Conservation (phyloP, 208 protist species). For the Crithidia bombi region DNA sequence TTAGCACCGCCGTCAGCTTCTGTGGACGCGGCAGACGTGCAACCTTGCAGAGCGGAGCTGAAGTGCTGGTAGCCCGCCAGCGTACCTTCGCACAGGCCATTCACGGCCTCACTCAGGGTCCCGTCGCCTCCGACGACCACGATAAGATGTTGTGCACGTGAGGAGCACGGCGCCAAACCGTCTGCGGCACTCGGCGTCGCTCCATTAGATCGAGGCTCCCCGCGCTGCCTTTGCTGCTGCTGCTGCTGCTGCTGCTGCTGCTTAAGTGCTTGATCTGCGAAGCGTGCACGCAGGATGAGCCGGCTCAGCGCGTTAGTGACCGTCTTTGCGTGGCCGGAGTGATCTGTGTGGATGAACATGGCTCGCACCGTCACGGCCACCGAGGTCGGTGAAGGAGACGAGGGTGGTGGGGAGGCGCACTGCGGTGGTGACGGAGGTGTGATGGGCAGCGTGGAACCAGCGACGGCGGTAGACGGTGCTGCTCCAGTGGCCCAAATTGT, state of each 20-base stretch:
- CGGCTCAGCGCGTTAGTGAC: conserved; percentile 26
- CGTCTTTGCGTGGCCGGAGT: conserved; percentile 17
- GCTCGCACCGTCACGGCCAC: not conserved
- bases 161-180: not conserved
- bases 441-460: conserved; percentile 9
- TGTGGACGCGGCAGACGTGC: not conserved
- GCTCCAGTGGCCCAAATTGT: conserved; percentile 10
- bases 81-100: conserved; percentile 70
- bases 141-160: conserved; percentile 45
- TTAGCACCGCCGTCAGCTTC: not conserved
- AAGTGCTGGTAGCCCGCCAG: conserved; percentile 33
- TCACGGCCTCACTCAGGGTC: conserved; percentile 79
- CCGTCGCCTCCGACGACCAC: conserved; percentile 78
- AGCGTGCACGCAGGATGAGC: conserved; percentile 20
- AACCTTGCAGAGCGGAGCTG: not conserved
- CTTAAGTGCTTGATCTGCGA: not conserved
- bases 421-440: conserved; percentile 7
- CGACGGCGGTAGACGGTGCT: not conserved
- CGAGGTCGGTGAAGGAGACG: not conserved
- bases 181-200: not conserved
- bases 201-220: too few relatives aligned
- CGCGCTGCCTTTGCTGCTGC: not conserved
- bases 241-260: not conserved
- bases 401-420: not conserved
- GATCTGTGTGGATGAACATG: conserved; percentile 25